phyloP scores from a whole-genome alignment of 345 rosid genomes.

The Erysimum cheiranthoides region DNA sequence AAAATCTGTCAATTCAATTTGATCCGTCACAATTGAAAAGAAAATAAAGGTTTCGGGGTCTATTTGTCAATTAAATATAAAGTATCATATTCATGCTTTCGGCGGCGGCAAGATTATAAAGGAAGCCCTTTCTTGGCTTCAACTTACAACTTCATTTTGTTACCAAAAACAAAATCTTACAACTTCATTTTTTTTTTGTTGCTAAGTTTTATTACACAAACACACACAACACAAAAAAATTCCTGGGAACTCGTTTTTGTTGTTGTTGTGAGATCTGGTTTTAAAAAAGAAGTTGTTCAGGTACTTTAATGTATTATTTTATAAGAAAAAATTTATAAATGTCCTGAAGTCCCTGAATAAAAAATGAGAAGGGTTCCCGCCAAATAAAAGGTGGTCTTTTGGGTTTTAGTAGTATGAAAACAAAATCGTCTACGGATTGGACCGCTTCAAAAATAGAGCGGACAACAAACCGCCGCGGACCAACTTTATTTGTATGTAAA shows the following conservation, averaged over 20 bases:
- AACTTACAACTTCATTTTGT: not conserved
- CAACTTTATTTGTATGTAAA: too few species aligned
- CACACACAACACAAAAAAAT: not conserved
- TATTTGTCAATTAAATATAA: slow-evolving; percentile 25
- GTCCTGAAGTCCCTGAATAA: not conserved
- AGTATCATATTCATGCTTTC: slow-evolving; percentile 29
- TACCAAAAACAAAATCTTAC: too few species aligned
- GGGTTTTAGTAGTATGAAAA: slow-evolving; percentile 18
- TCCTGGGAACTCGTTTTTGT: not conserved
- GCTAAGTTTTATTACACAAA: not conserved
- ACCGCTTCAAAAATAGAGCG: too few species aligned
- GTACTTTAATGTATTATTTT: not conserved
- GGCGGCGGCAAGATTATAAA: slow-evolving; percentile 32
- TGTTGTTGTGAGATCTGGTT: not conserved
- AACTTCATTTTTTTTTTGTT: not conserved
- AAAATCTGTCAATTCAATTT: not conserved
- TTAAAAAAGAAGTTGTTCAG: not conserved
- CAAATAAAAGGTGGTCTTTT: slow-evolving; percentile 9
- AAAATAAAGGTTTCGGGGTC: not conserved
- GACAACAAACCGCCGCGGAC: too few species aligned
- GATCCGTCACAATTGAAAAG: not conserved
- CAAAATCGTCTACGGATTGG: too few species aligned
- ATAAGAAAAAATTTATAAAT: too few species aligned
- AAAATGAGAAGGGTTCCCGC: slow-evolving; percentile 28
- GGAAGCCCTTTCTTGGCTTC: slow-evolving; percentile 22